Conservation (phyloP, 495 filamentous ascomycete species). For the Cryomyces antarcticus region DNA sequence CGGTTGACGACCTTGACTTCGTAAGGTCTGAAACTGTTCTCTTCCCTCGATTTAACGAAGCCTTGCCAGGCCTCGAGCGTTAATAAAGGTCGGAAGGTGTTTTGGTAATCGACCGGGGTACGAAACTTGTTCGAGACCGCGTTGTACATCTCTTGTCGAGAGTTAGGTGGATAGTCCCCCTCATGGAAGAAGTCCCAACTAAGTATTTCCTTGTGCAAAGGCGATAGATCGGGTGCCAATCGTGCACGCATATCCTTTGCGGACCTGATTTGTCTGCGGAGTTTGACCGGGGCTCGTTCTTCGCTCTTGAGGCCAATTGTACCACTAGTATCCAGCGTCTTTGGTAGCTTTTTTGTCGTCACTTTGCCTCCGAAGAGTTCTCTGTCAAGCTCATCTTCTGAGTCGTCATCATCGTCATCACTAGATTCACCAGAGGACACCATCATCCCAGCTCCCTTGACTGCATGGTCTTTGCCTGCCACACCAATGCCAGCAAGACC, state of each 20-base stretch:
- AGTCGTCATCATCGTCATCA: conserved; percentile 48
- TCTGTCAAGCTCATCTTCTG: conserved; percentile 1
- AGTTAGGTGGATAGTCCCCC: conserved; percentile 60
- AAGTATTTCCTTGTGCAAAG: conserved; percentile 66
- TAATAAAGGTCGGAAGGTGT: conserved; percentile 75
- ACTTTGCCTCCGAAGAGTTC: conserved; percentile 8
- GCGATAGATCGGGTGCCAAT: conserved; percentile 69
- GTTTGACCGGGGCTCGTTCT: conserved; percentile 50
- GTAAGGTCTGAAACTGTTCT: conserved; percentile 54
- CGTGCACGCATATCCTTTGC: conserved; percentile 86
- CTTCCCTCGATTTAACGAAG: conserved; percentile 75
- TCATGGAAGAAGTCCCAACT: conserved; percentile 84
- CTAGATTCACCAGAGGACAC: conserved; percentile 51
- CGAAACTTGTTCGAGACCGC: conserved; percentile 56
- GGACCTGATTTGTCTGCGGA: conserved; percentile 51
- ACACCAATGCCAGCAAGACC: conserved; percentile 57
- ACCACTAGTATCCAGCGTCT: conserved; percentile 10
- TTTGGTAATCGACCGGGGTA: conserved; percentile 59
- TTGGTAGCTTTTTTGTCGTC: conserved; percentile 2
- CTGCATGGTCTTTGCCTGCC: conserved; percentile 57
- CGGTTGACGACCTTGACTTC: conserved; percentile 71
- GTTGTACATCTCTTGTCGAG: conserved; percentile 45
- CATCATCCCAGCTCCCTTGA: conserved; percentile 66
- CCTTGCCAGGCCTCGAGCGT: conserved; percentile 91
- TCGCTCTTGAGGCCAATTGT: conserved; percentile 4